A percentile compares a stretch with the other conserved stretches of the same genome.
phyloP scores from a whole-genome alignment of 139 green algal species.

The Chlorella sp. region DNA sequence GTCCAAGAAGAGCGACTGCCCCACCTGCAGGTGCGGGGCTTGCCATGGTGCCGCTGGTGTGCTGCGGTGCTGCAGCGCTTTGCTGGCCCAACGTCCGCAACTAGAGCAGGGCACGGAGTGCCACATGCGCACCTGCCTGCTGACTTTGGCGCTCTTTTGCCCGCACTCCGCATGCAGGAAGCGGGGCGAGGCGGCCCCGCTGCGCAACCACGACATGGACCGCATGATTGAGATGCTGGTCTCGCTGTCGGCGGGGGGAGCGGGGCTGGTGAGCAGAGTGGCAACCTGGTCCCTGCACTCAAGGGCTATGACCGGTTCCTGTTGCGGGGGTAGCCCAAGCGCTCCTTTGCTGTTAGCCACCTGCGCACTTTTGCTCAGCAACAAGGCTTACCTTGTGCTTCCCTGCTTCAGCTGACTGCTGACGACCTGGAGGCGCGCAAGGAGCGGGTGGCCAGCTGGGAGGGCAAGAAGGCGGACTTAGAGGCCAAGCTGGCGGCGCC shows the following conservation, averaged over 20 bases:
- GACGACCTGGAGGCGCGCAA: not conserved
- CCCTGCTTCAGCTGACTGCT: not conserved
- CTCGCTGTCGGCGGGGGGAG: not conserved
- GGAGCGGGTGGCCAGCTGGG: not conserved
- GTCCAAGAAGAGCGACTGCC: conserved; percentile 39
- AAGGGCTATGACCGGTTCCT: no score
- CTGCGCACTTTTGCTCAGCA: not conserved
- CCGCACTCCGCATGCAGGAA: not conserved
- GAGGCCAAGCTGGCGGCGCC: conserved; percentile 10
- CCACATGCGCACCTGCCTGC: no score
- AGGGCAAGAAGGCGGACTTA: not conserved
- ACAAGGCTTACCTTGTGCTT: not conserved
- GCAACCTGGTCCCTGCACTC: no score
- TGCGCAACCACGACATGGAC: not conserved
- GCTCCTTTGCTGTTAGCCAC: not conserved
- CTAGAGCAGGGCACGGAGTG: no score
- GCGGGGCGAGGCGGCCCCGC: not conserved
- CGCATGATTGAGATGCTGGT: not conserved
- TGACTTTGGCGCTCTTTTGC: not conserved
- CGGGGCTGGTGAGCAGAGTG: not conserved
- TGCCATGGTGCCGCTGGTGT: not conserved
- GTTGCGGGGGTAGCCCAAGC: no score
- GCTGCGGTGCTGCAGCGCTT: no score
- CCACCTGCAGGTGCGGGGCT: conserved; percentile 34
- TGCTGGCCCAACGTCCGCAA: no score